Base-by-base conservation (phyloP, 2,329 filamentous ascomycete genomes). In the Arthrobotrys musiformis region DNA sequence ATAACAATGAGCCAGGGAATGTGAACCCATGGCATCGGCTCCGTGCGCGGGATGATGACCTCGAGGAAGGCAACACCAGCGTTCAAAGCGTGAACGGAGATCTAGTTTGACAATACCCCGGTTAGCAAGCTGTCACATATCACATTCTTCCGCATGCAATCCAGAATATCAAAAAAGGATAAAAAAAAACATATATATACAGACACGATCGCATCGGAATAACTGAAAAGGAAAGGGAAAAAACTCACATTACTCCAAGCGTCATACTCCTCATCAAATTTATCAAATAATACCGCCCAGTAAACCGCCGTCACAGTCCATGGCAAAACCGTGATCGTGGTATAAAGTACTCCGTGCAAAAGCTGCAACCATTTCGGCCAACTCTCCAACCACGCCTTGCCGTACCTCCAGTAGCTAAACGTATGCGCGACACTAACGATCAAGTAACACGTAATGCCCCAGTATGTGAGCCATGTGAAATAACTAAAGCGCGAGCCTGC, bases 391-490 rank as follows among this genome's bases (percentile, higher is more conserved):
- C 85, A 84, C 0, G 89, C 84, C 2, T 82, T 82, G 50, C 87
- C 86, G 28, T 84, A 84, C 46, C 84, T 83, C 52, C 78, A 64
- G 84, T 94, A 95, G 56, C 86, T 87, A 63, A 89, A 84, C 4
- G 91, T 93, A 85, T 96, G 92, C 0, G 91, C 86, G 13, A 80
- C 72, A 26, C 68, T 72, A 6, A 73, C 40, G 81, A 90, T 85
- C 70, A 90, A 86, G 86, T 96, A 97, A 84, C 94, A 94, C 24
- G 88, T 90, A 37, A 94, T 84, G 1, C 92, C 92, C 92, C 92
- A 95, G 86, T 91, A 95, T 8, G 91, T 92, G 73, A 95, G 85
- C 81, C 90, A 86, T 28, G 93, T 96, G 85, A 97, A 96, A 86
- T 89, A 96, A 81, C 90, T 92, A 85, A 96, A 95, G 52, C 87